phyloP scores from a whole-genome alignment of 805 yeast species.

The Metschnikowia drakensbergensis region DNA sequence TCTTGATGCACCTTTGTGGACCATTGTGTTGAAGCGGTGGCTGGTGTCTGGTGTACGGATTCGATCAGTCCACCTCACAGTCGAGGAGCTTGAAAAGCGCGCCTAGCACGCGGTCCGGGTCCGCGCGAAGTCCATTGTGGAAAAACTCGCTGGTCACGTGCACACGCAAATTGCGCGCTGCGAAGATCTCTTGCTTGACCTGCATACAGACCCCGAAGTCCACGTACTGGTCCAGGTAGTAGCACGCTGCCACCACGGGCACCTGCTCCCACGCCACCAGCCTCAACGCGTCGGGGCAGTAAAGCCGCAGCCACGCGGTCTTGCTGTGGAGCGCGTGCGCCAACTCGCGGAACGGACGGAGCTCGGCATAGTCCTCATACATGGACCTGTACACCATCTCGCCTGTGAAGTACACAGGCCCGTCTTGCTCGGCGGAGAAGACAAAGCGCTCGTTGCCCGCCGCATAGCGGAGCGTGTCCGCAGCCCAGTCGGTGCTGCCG shows the following conservation, averaged over 20 bases:
- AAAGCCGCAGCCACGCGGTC: conserved; percentile 35
- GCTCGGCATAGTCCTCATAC: conserved; percentile 46
- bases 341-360: conserved; percentile 36
- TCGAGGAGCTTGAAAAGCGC: conserved; percentile 38
- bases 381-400: conserved; percentile 54
- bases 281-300: conserved; percentile 28
- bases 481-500: conserved; percentile 44
- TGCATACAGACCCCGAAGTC: conserved; percentile 41
- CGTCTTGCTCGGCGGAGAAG: conserved; percentile 7
- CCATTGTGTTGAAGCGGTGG: no score
- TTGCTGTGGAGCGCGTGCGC: conserved; percentile 36
- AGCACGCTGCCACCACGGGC: conserved; percentile 51
- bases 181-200: conserved; percentile 31
- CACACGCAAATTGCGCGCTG: conserved; percentile 35
- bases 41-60: not conserved
- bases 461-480: conserved; percentile 35
- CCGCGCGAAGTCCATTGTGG: conserved; percentile 48
- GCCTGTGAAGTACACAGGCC: conserved; percentile 45
- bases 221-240: conserved; percentile 49
- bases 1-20: no score
- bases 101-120: conserved; percentile 38
- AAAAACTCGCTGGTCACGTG: conserved; percentile 47
- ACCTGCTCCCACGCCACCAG: conserved; percentile 29
- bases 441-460: conserved; percentile 27
- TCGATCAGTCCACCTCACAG: conserved; percentile 33